Evolutionary conservation across 345 rosid species (phyloP).

Genomic region (Rhodamnia argentea): DNA sequence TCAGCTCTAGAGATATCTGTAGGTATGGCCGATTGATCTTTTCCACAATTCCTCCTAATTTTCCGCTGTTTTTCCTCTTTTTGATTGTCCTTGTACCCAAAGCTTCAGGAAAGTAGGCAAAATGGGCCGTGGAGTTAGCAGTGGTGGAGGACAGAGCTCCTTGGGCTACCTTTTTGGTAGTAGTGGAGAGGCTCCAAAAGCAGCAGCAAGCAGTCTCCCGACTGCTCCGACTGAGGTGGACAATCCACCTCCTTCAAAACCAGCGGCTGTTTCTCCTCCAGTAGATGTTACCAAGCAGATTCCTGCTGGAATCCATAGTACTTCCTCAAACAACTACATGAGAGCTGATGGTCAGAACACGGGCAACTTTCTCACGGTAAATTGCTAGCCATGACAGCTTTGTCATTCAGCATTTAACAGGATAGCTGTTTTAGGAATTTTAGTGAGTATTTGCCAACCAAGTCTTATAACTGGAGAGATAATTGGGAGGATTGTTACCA

Average conservation of each 20-base stretch:
- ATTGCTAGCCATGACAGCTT: background rate
- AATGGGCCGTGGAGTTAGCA: conserved; percentile 79
- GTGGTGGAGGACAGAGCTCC: conserved; percentile 88
- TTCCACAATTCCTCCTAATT: background rate
- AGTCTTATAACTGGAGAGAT: background rate
- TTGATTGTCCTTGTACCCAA: background rate
- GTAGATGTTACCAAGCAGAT: conserved; percentile 38
- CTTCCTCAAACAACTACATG: conserved; percentile 58
- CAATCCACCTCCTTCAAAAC: conserved; percentile 22
- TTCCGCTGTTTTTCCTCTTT: background rate
- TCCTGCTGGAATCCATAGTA: conserved; percentile 58
- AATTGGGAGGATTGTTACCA: background rate
- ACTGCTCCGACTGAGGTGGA: conserved; percentile 23
- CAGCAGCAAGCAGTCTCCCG: conserved; percentile 22
- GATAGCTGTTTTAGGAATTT: background rate
- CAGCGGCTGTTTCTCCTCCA: conserved; percentile 28
- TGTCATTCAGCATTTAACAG: background rate
- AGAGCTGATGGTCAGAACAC: conserved; percentile 81
- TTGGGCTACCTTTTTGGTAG: conserved; percentile 76
- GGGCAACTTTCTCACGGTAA: conserved; percentile 78
- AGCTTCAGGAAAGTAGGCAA: background rate
- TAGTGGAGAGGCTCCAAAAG: conserved; percentile 58
- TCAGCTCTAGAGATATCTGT: background rate
- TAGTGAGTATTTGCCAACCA: background rate
- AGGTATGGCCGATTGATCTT: background rate